A percentile compares a stretch with the other conserved stretches of the same genome.
Evolutionary conservation across 805 yeast species (phyloP).

Genomic region (Hanseniaspora mollemarum): DNA sequence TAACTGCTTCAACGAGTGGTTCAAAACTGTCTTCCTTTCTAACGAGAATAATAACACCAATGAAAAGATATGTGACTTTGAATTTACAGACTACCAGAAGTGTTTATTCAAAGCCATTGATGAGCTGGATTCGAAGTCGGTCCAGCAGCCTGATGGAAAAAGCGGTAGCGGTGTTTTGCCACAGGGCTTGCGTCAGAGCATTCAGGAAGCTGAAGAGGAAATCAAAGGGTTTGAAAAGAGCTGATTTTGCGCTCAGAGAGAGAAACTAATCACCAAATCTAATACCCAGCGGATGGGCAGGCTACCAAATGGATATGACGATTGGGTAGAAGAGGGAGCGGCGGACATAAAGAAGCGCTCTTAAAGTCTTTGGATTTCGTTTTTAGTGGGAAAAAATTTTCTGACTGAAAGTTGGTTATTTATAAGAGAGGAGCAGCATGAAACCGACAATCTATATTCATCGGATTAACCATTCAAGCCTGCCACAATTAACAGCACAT

Average conservation of each 20-base stretch:
- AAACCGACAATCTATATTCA: too few species aligned
- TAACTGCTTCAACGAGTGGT: constrained; percentile 81
- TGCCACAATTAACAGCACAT: background rate
- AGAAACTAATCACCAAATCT: too few species aligned
- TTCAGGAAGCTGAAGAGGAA: constrained; percentile 15
- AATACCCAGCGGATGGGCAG: too few species aligned
- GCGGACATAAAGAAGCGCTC: too few species aligned
- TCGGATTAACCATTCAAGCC: too few species aligned
- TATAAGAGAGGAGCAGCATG: background rate
- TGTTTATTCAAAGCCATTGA: constrained; percentile 12
- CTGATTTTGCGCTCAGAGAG: background rate
- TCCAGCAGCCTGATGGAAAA: background rate
- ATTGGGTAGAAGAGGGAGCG: too few species aligned
- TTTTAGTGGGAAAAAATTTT: background rate
- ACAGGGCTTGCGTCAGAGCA: constrained; percentile 9
- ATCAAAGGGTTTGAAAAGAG: constrained; percentile 5
- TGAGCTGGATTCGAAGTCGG: background rate
- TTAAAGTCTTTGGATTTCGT: too few species aligned
- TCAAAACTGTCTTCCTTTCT: constrained; percentile 54
- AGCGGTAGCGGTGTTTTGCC: background rate
- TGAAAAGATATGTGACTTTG: constrained; percentile 13
- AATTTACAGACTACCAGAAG: constrained; percentile 9
- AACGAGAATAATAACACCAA: background rate
- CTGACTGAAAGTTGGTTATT: background rate
- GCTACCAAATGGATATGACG: too few species aligned